Evolutionary conservation across 2,329 filamentous ascomycete genomes (phyloP).

Genomic region (Fusarium oxysporum): DNA sequence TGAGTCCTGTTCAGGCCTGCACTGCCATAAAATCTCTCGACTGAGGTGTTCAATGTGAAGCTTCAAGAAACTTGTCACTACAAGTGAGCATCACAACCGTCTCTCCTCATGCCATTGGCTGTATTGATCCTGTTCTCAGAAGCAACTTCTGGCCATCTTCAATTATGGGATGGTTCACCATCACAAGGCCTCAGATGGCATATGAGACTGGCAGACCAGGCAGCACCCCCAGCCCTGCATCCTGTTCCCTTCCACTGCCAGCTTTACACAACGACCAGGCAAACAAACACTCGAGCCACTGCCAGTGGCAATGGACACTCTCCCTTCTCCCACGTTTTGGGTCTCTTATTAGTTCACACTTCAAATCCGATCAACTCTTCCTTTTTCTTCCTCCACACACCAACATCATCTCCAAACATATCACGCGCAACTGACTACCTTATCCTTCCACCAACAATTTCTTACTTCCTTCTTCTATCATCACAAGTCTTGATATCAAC

Average conservation of each 20-base stretch:
- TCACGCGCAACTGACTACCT: no score
- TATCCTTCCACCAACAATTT: fast-evolving
- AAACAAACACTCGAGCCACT: neutral
- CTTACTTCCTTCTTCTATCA: neutral
- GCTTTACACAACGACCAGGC: fast-evolving
- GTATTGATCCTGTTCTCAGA: neutral
- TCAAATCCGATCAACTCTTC: neutral
- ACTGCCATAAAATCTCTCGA: no score
- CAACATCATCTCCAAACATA: neutral
- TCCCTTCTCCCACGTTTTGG: fast-evolving
- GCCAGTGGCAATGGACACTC: neutral
- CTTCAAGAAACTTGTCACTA: no score
- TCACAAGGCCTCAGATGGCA: neutral
- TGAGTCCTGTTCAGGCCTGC: fast-evolving
- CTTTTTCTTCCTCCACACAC: neutral
- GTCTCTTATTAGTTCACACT: neutral
- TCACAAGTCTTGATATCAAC: no score
- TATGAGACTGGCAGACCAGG: neutral
- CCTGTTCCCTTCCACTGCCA: no score
- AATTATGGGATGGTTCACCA: neutral
- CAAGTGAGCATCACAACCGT: no score
- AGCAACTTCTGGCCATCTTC: neutral
- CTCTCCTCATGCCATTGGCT: fast-evolving
- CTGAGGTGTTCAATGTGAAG: neutral
- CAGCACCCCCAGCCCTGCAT: fast-evolving